Conservation (phyloP, 2,329 filamentous ascomycete genomes). For the Herpomyces periplanetae region DNA sequence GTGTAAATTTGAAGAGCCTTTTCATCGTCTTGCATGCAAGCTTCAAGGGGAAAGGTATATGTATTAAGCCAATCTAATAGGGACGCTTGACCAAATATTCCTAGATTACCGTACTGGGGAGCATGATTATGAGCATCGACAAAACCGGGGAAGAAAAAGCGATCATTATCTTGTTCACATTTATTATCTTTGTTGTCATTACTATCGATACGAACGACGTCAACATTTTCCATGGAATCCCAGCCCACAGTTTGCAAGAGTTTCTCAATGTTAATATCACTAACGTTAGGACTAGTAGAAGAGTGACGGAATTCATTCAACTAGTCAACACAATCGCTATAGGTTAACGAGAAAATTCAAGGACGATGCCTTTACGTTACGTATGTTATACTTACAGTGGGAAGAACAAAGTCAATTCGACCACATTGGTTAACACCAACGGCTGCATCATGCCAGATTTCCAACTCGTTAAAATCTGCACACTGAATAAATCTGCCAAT, state of each 20-base stretch:
- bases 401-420: conserved; percentile 12
- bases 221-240: conserved; percentile 6
- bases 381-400: too few relatives aligned
- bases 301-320: neutral
- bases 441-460: conserved; percentile 10
- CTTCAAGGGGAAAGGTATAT: conserved; percentile 79
- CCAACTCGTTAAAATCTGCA: conserved; percentile 11
- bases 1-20: conserved; percentile 32
- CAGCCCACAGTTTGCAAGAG: conserved; percentile 5
- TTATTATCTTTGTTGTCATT: conserved; percentile 7
- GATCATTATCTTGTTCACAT: conserved; percentile 10
- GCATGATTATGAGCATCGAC: conserved; percentile 87
- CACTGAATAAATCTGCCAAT: conserved; percentile 20
- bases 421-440: conserved; percentile 14
- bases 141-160: conserved; percentile 55
- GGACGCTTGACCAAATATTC: conserved; percentile 70
- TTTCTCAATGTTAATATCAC: conserved; percentile 6
- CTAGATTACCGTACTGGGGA: conserved; percentile 67
- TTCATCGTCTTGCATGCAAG: conserved; percentile 21
- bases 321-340: neutral
- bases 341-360: neutral
- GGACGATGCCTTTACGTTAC: conserved; percentile 8
- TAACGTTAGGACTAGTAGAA: neutral
- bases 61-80: conserved; percentile 69
- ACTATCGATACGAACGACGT: conserved; percentile 5